Conservation (phyloP, 78 protist genomes). For the Capsaspora owczarzaki region DNA sequence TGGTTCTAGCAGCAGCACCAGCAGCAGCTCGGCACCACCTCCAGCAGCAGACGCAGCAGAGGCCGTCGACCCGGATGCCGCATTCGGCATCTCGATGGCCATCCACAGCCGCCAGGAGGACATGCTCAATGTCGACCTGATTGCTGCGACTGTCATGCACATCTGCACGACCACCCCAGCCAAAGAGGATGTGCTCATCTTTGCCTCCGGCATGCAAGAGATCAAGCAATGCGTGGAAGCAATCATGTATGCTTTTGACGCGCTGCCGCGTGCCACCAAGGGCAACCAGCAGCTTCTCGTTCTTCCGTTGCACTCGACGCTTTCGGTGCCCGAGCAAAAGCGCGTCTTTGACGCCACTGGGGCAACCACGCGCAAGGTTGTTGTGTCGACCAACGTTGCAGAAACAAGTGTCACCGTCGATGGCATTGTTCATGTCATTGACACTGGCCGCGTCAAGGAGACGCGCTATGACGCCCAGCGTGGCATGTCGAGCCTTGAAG, state of each 20-base stretch:
- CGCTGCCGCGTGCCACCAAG: no score
- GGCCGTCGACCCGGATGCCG: no score
- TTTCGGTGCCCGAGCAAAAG: conserved; percentile 25
- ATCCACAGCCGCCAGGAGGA: no score
- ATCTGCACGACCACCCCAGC: neutral
- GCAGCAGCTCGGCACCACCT: no score
- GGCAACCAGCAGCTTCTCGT: neutral
- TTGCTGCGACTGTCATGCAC: neutral
- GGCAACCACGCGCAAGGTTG: conserved; percentile 60
- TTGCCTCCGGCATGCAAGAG: conserved; percentile 56
- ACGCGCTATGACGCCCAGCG: conserved; percentile 22
- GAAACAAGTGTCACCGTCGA: conserved; percentile 91
- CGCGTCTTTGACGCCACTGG: conserved; percentile 35
- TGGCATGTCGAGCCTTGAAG: conserved; percentile 20
- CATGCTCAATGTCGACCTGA: neutral
- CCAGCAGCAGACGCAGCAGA: no score
- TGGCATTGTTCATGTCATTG: conserved; percentile 81
- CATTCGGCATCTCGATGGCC: no score
- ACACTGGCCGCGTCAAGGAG: conserved; percentile 77
- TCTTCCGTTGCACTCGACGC: conserved; percentile 53
- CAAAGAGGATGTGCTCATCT: conserved; percentile 31
- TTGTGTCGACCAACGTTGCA: conserved; percentile 85
- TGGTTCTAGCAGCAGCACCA: no score
- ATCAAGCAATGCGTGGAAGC: neutral
- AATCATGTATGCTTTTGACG: no score